Base-by-base conservation (phyloP, 805 yeast species). In the Deakozyma indianensis region DNA sequence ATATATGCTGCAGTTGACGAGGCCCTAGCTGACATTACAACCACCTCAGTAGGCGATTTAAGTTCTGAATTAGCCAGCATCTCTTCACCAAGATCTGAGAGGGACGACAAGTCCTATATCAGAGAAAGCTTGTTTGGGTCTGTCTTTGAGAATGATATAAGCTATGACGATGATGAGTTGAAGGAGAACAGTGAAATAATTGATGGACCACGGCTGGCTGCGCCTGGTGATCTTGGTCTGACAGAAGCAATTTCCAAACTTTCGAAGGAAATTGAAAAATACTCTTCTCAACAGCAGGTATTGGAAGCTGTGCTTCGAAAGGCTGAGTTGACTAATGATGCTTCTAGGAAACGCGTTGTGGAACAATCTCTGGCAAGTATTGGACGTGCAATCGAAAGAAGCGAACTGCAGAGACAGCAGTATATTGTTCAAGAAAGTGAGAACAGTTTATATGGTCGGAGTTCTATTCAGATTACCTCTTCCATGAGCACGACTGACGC, bases 311-410 rank as follows among this genome's bases (percentile, higher is more conserved):
- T 90, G 41, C 60, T 85, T 35, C 67, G 70, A 41, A 90, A 90
- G 56, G 95, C 96, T 0, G 94, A 85, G 54, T 64, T 90, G 25
- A 85, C 94, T 0, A 83, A 85, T 58, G 83, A 83, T 57, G 62
- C 73, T 3, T 70, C 77, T 3, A 92, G 87, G 56, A 63, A 83
- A 43, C 73, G 78, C 47, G 70, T 87, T 41, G 62, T 90, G 51
- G 67, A 66, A 43, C 82, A 80, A 54, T 86, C 96, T 0, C 74
- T 75, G 42, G 52, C 71, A 15, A 76, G 85, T 47, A 68, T 86
- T 47, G 74, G 73, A 28, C 68, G 82, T 48, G 96, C 88, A 55
- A 70, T 86, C n/a, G 75, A 75, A 43, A 59, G 77, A 2, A 83
- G 82, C 52, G 88, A 83, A 54, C 64, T 83, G 28, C 81, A 82